Percentiles rank a stretch among this genome's conserved stretches.
These are phyloP conservation scores for Nymphaea colorata DNA, from an alignment of 164 flowering plant species.

Conservation along the genomic window DNA sequence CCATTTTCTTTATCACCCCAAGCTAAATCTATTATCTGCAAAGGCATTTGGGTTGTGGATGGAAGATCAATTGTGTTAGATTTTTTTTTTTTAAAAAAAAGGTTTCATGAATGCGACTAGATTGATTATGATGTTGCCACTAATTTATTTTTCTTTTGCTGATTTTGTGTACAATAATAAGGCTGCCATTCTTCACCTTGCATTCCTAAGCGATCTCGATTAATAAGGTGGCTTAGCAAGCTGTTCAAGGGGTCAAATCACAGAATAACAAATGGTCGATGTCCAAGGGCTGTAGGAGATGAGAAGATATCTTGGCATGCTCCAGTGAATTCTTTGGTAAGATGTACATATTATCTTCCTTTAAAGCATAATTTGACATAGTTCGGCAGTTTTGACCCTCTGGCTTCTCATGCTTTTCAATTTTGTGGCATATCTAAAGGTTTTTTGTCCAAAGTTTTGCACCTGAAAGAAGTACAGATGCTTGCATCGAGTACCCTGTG, in stretches of 20 bases:
- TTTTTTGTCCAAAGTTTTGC: no score
- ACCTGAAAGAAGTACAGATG: no score
- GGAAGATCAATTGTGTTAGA: no score
- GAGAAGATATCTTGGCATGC: conserved; percentile 64
- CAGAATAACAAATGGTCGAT: conserved; percentile 18
- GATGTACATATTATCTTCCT: neutral
- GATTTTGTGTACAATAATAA: conserved; percentile 1
- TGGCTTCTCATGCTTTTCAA: no score
- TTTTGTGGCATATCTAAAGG: no score
- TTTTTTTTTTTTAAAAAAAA: no score
- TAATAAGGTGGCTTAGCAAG: conserved; percentile 85
- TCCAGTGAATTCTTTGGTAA: conserved; percentile 57
- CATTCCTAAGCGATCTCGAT: conserved; percentile 53
- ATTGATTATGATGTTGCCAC: neutral
- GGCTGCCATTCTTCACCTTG: conserved; percentile 45
- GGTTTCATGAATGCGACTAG: neutral
- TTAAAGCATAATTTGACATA: neutral
- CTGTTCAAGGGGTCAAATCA: conserved; percentile 44
- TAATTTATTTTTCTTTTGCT: neutral
- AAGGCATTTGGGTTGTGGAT: no score
- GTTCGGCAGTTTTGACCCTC: neutral
- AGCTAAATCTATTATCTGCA: no score
- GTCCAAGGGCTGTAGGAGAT: conserved; percentile 51
- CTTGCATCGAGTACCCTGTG: no score
- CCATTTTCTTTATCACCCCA: no score